Evolutionary conservation across 2,329 filamentous ascomycete species (phyloP).

Genomic region (Diaporthe citriasiana): DNA sequence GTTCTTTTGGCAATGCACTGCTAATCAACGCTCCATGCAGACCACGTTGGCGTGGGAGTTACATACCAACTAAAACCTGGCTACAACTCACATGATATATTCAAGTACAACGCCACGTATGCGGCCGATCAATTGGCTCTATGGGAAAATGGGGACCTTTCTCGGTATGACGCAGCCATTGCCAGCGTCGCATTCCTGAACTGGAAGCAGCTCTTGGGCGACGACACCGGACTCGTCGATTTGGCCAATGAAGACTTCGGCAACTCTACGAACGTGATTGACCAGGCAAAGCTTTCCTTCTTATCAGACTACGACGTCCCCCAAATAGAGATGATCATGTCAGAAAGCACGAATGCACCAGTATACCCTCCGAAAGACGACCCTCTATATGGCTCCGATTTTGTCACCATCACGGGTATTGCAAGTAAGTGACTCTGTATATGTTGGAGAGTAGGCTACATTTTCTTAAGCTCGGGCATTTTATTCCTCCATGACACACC

Average conservation of each 20-base stretch:
- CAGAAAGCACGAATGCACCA: conserved; percentile 59
- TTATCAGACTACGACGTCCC: conserved; percentile 55
- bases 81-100: conserved; percentile 51
- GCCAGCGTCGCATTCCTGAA: conserved; percentile 58
- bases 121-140: conserved; percentile 56
- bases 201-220: conserved; percentile 55
- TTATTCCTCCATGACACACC: background rate
- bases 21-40: conserved; percentile 67
- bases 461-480: background rate
- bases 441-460: no score
- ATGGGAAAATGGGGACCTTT: conserved; percentile 50
- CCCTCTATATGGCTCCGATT: conserved; percentile 50
- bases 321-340: conserved; percentile 60
- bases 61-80: conserved; percentile 48
- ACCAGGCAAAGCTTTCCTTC: conserved; percentile 57
- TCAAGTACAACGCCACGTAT: conserved; percentile 50
- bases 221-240: conserved; percentile 48
- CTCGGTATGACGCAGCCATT: conserved; percentile 57
- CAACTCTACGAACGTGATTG: conserved; percentile 50
- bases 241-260: conserved; percentile 52
- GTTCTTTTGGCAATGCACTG: conserved; percentile 47
- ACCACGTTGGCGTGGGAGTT: conserved; percentile 45
- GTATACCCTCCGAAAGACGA: conserved; percentile 52
- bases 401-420: conserved; percentile 44
- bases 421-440: background rate